Base-by-base conservation (phyloP, 2,329 filamentous ascomycete species). In the Colletotrichum sp. region DNA sequence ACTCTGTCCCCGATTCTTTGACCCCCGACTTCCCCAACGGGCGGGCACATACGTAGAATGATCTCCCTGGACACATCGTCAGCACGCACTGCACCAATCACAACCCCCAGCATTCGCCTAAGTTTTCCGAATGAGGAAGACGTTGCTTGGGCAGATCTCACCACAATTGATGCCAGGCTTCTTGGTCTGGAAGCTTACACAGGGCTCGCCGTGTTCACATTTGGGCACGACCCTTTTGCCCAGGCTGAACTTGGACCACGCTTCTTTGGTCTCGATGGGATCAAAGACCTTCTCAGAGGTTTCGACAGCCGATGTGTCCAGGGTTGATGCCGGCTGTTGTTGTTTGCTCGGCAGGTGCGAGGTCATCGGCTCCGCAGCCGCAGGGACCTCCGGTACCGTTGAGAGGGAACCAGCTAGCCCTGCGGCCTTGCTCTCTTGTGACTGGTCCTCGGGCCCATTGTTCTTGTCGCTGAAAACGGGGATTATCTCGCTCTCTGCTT, bases 121-220 rank as follows among this genome's bases (percentile, higher is more conserved):
- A 24, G 21, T 27, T 38, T 27, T 31, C 59, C 33, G 33, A 15
- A 33, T 69, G 51, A 31, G 43, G 21, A 33, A 55, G 65, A 62
- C 21, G n/a, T 27, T 34, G 58, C 31, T 38, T 33, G 61, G 62
- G 24, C 70, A 54, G 62, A 16, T 84, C 87, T 79, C 84, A 90
- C 87, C 96, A 84, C 81, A 93, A 79, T 98, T 99, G 76, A 94
- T 86, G 2, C 97, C 97, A 1, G 95, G 88, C 81, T 98, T 98
- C 85, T 96, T 98, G 1, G 96, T 98, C 21, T 92, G 89, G 66
- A 96, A 86, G 76, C 89, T 94, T 76, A 95, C 94, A 83, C 97
- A 98, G 4, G 94, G 93, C 78, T 98, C 96, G 67, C 91, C 88
- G 80, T 99, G 97, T 62, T 98, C 95, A 81, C 97, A 99, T 71